Base-by-base conservation (phyloP, 2,329 filamentous ascomycete species). In the Trichoderma citrinoviride region DNA sequence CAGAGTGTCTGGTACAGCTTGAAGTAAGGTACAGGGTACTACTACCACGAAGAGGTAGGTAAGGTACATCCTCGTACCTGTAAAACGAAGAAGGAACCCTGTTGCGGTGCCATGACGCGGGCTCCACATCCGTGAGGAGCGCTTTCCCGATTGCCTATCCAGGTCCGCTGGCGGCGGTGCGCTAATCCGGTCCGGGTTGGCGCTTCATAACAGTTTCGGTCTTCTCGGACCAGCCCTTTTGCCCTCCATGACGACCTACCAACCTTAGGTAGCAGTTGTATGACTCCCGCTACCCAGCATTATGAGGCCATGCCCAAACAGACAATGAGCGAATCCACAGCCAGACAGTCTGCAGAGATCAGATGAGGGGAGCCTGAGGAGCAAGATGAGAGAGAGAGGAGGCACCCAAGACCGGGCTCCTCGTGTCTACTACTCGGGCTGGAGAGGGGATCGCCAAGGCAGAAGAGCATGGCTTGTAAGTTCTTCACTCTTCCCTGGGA, bases 61-160 rank as follows among this genome's bases (percentile, higher is more conserved):
- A n/a, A 14, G 10, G 10, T 37, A 37, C 33, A 37, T 37, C 33
- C 3, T 37, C 33, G 10, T 12, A 37, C 10, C 10, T 37, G 33
- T 37, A 27, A 41, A 27, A 12, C n/a, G 15, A 40, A 29, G 17
- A 14, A 61, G 47, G 57, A n/a, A 41, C 44, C 56, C 40, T 60
- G 49, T 60, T 15, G 7, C 33, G 3, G 8, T 15, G 12, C 21
- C 33, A 50, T n/a, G 44, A 41, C 57, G n/a, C n/a, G n/a, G 37
- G 21, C 17, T 14, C 57, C 57, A 61, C 57, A 37, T 37, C 27
- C 37, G 17, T 37, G 19, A 12, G 57, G 33, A 41, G 47, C 37
- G 33, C 47, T 61, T 61, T 52, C 57, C 57, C 47, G 57, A 61
- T 61, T 61, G 33, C 29, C 57, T 23, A 52, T 44, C 14, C 7